Conservation (phyloP, 2,329 filamentous ascomycete genomes). For the Elsinoe necatrix region DNA sequence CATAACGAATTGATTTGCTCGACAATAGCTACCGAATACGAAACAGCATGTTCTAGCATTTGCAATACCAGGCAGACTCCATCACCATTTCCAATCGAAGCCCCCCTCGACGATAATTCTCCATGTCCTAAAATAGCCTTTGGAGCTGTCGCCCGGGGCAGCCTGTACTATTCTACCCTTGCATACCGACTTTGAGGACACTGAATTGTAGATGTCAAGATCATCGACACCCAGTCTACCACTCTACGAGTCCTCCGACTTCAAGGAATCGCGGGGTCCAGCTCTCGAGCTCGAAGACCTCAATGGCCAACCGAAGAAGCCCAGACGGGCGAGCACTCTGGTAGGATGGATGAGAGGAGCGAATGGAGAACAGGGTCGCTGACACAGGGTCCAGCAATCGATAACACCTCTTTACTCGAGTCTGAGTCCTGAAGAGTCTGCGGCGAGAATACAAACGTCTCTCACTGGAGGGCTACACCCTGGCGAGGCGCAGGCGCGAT, state of each 20-base stretch:
- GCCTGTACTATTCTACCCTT: background rate
- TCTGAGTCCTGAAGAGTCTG: slow-evolving; percentile 70
- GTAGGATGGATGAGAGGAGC: background rate
- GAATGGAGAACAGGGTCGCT: background rate
- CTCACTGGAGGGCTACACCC: slow-evolving; percentile 71
- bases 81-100: background rate
- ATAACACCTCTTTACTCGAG: slow-evolving; percentile 48
- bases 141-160: slow-evolving; percentile 4
- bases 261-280: slow-evolving; percentile 21
- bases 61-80: background rate
- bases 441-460: slow-evolving; percentile 71
- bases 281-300: slow-evolving; percentile 7
- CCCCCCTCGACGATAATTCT: background rate
- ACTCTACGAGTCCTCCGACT: slow-evolving; percentile 36
- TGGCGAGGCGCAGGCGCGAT: slow-evolving; percentile 68
- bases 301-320: slow-evolving; percentile 14
- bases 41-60: background rate
- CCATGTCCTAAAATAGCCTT: slow-evolving; percentile 10
- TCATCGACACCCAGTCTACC: slow-evolving; percentile 51
- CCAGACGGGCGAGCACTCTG: slow-evolving; percentile 2
- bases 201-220: slow-evolving; percentile 47
- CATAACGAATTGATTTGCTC: background rate
- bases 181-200: background rate
- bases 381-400: slow-evolving; percentile 25
- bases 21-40: too few species aligned